Evolutionary conservation across 2,329 filamentous ascomycete genomes (phyloP).

Genomic region (Fonsecaea pugnacius): DNA sequence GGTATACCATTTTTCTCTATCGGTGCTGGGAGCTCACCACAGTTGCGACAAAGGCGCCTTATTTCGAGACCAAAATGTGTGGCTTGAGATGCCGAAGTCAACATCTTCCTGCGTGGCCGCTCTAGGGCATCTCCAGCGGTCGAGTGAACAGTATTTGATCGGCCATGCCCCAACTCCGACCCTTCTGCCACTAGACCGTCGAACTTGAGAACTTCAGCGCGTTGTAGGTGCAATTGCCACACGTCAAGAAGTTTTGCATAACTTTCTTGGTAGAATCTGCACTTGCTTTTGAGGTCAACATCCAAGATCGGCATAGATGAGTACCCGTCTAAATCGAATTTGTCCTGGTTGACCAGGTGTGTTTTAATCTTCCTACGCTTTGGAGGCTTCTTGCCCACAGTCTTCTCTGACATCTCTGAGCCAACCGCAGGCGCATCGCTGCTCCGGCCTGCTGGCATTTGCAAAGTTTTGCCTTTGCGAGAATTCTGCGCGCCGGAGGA

Average conservation of each 20-base stretch:
- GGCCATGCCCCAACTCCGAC: background rate
- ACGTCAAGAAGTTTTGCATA: conserved; percentile 65
- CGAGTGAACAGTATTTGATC: background rate
- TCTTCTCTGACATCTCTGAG: conserved; percentile 37
- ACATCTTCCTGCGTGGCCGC: conserved; percentile 15
- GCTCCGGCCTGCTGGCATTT: conserved; percentile 29
- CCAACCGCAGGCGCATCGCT: conserved; percentile 44
- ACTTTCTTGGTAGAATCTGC: conserved; percentile 58
- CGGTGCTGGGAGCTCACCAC: conserved; percentile 41
- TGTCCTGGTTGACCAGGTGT: conserved; percentile 60
- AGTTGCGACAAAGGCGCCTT: conserved; percentile 49
- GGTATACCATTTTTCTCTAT: conserved; percentile 37
- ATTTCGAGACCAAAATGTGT: conserved; percentile 45
- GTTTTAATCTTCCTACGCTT: conserved; percentile 50
- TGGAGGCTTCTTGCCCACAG: conserved; percentile 34
- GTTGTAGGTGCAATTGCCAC: conserved; percentile 60
- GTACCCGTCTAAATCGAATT: conserved; percentile 55
- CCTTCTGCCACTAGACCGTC: conserved; percentile 42
- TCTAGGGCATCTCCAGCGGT: background rate
- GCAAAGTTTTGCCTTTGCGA: conserved; percentile 25
- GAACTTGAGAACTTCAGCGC: conserved; percentile 64
- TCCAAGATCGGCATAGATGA: conserved; percentile 56
- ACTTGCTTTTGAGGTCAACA: conserved; percentile 52
- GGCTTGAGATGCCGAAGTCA: conserved; percentile 19
- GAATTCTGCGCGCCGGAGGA: conserved; percentile 18